Conservation (phyloP, 1,139 yeast genomes). For the Waltiozyma sp. region DNA sequence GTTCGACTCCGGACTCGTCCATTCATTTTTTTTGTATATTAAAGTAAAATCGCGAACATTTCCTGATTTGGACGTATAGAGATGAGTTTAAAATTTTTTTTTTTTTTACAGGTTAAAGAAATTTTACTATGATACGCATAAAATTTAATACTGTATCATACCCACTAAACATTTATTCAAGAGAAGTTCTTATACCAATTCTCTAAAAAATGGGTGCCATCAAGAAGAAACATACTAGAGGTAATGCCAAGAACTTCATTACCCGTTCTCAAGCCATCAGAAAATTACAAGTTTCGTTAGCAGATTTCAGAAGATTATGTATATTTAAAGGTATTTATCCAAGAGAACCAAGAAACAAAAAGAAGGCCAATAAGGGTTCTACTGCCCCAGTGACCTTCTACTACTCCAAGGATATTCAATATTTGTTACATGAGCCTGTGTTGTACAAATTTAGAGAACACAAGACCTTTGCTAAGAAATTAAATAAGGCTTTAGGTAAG, state of each 20-base stretch:
- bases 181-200: neutral
- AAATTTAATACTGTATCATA: no score
- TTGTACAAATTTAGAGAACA: slow-evolving; percentile 88
- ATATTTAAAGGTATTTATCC: slow-evolving; percentile 96
- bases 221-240: slow-evolving; percentile 75
- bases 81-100: neutral
- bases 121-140: neutral
- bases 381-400: slow-evolving; percentile 94
- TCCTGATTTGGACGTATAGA: neutral
- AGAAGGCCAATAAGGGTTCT: slow-evolving; percentile 95
- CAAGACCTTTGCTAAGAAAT: slow-evolving; percentile 84
- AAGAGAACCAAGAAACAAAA: slow-evolving; percentile 91
- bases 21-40: slow-evolving; percentile 19
- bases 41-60: neutral
- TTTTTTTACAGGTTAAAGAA: neutral
- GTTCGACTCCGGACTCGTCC: slow-evolving; percentile 90
- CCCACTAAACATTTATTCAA: no score
- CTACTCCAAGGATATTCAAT: slow-evolving; percentile 88
- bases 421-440: slow-evolving; percentile 90
- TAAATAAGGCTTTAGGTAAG: slow-evolving; percentile 82
- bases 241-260: slow-evolving; percentile 86
- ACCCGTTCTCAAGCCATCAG: slow-evolving; percentile 94
- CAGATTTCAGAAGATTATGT: slow-evolving; percentile 97
- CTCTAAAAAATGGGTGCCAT: slow-evolving; percentile 40
- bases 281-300: slow-evolving; percentile 84